Conservation (phyloP, 768 basidiomycete genomes). For the Cystofilobasidium capitatum region DNA sequence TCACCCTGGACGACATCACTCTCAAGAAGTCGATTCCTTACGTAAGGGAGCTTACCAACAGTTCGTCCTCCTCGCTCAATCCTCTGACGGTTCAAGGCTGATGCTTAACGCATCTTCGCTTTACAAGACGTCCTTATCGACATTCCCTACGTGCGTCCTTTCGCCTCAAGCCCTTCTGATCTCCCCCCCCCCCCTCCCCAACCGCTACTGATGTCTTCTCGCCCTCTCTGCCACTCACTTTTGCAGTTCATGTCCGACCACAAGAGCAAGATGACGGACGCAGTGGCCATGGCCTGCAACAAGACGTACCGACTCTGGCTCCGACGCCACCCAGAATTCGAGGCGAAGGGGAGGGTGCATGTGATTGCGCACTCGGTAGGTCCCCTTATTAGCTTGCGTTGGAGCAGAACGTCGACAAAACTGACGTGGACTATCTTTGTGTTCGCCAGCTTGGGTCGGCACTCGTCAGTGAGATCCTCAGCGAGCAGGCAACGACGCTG, state of each 20-base stretch:
- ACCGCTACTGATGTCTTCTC: not conserved
- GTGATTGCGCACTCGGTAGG: constrained; percentile 43
- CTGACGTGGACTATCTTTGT: not conserved
- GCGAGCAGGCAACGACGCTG: constrained; percentile 43
- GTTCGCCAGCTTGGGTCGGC: constrained; percentile 39
- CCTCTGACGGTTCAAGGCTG: not conserved
- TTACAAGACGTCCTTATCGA: not conserved
- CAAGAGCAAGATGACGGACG: constrained; percentile 43
- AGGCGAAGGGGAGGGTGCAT: constrained; percentile 41
- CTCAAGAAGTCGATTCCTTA: constrained; percentile 43
- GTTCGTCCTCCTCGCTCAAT: not conserved
- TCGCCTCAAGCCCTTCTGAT: not conserved
- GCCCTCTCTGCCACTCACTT: constrained; percentile 19
- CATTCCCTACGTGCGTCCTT: constrained; percentile 1
- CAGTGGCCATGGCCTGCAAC: constrained; percentile 38
- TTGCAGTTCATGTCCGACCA: constrained; percentile 44
- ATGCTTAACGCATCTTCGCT: not conserved
- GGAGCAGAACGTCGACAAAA: not conserved
- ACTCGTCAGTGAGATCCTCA: constrained; percentile 42
- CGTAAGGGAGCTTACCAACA: constrained; percentile 44
- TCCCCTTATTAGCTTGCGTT: not conserved
- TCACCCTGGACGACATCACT: constrained; percentile 44
- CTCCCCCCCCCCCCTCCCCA: not conserved
- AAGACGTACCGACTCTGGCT: constrained; percentile 44
- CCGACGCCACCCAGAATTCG: constrained; percentile 43